Evolutionary conservation across 2,329 filamentous ascomycete genomes (phyloP).

Genomic region (Exophiala alcalophila): DNA sequence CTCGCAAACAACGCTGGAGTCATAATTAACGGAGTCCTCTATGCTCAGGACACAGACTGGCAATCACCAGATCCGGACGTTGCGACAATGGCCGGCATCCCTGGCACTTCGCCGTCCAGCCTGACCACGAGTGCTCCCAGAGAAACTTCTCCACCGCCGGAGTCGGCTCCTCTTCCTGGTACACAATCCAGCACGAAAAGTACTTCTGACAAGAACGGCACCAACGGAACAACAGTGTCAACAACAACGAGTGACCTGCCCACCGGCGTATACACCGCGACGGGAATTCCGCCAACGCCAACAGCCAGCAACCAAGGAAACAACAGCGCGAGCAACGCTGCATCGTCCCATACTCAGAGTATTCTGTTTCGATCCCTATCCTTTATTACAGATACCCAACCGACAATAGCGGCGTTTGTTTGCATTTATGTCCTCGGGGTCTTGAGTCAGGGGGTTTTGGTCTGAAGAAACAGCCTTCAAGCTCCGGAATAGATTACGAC

Average conservation of each 20-base stretch:
- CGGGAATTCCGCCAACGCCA: conserved; percentile 25
- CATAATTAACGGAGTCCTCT: conserved; percentile 60
- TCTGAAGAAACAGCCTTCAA: too few species aligned
- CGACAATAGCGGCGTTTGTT: conserved; percentile 10
- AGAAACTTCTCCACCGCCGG: too few species aligned
- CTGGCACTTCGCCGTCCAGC: conserved; percentile 31
- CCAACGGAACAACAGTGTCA: not conserved
- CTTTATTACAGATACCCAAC: conserved; percentile 12
- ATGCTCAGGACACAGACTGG: conserved; percentile 41
- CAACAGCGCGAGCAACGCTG: conserved; percentile 12
- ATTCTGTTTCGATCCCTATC: conserved; percentile 9
- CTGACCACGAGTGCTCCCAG: conserved; percentile 26
- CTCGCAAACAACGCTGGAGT: conserved; percentile 52
- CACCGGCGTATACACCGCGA: conserved; percentile 37
- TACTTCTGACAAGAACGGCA: conserved; percentile 4
- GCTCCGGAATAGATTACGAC: too few species aligned
- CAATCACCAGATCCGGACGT: conserved; percentile 33
- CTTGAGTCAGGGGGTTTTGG: conserved; percentile 3
- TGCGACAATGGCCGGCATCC: conserved; percentile 30
- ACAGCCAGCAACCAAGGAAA: conserved; percentile 2
- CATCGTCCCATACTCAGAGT: conserved; percentile 9
- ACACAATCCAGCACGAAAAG: not conserved
- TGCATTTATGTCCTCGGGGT: conserved; percentile 8
- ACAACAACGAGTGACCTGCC: conserved; percentile 21
- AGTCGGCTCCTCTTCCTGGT: conserved; percentile 1